Conservation (phyloP, 352 stramenopile species). For the Phytophthora nicotianae region DNA sequence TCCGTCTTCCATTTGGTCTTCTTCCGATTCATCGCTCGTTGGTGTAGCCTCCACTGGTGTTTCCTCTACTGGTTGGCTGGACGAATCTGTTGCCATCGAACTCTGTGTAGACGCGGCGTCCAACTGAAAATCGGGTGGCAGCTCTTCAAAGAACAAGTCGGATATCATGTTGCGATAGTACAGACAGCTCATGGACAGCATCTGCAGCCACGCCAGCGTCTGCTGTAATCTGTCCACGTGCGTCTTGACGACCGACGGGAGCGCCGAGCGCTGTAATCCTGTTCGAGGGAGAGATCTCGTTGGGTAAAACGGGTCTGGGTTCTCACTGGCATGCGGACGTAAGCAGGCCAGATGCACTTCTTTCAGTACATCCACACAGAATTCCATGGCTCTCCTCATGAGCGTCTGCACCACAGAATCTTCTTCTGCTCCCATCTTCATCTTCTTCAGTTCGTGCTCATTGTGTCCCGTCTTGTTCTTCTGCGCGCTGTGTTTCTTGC, state of each 20-base stretch:
- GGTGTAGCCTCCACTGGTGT: constrained; percentile 10
- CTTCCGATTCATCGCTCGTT: constrained; percentile 15
- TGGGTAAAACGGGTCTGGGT: constrained; percentile 37
- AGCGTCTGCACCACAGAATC: constrained; percentile 48
- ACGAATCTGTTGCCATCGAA: background rate
- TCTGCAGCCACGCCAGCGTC: constrained; percentile 70
- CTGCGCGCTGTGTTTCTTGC: constrained; percentile 59
- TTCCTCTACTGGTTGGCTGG: constrained; percentile 18
- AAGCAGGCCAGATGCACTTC: constrained; percentile 65
- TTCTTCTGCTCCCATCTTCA: constrained; percentile 48
- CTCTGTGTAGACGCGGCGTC: constrained; percentile 20
- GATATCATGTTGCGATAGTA: constrained; percentile 70
- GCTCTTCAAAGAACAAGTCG: constrained; percentile 55
- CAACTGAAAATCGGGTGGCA: constrained; percentile 58
- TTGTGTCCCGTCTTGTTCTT: constrained; percentile 1
- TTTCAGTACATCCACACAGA: constrained; percentile 64
- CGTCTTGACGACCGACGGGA: constrained; percentile 53
- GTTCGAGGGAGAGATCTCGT: constrained; percentile 52
- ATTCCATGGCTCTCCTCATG: constrained; percentile 48
- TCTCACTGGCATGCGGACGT: constrained; percentile 34
- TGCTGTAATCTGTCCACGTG: constrained; percentile 65
- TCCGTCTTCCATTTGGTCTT: constrained; percentile 12
- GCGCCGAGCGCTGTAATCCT: constrained; percentile 41
- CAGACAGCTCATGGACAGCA: constrained; percentile 74
- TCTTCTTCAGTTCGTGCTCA: constrained; percentile 6